Conservation (phyloP, 1,284 basidiomycete species). For the Rhizoctonia solani region DNA sequence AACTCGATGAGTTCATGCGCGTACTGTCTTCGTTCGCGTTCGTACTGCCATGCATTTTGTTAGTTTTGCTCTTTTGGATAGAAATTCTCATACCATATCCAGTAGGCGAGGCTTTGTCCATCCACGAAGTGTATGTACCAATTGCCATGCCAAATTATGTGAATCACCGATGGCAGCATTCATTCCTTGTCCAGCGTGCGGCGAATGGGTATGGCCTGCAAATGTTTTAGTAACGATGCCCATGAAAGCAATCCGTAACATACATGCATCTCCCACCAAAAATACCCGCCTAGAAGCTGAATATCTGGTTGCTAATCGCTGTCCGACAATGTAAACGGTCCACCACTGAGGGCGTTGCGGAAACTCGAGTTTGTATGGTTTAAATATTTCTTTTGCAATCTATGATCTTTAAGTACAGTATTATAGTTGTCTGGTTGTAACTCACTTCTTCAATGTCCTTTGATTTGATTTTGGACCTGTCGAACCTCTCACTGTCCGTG, state of each 20-base stretch:
- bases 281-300: conserved; percentile 43
- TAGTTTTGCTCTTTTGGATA: background rate
- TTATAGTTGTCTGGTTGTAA: background rate
- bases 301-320: conserved; percentile 44
- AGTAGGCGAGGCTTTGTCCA: conserved; percentile 8
- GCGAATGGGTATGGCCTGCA: conserved; percentile 44
- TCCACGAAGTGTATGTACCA: conserved; percentile 11
- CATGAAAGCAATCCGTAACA: background rate
- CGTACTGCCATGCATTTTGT: background rate
- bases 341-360: background rate
- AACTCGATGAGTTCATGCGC: background rate
- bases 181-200: conserved; percentile 46
- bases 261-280: conserved; percentile 44
- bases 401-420: background rate
- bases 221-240: background rate
- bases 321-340: conserved; percentile 40
- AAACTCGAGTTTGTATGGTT: conserved; percentile 22
- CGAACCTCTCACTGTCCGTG: background rate
- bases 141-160: conserved; percentile 41
- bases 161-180: conserved; percentile 46
- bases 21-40: conserved; percentile 5
- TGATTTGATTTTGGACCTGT: conserved; percentile 19
- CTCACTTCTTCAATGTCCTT: conserved; percentile 20
- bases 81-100: background rate
- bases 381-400: conserved; percentile 7